Conservation (phyloP, 148 eudicot species). For the Rhododendron vialii region DNA sequence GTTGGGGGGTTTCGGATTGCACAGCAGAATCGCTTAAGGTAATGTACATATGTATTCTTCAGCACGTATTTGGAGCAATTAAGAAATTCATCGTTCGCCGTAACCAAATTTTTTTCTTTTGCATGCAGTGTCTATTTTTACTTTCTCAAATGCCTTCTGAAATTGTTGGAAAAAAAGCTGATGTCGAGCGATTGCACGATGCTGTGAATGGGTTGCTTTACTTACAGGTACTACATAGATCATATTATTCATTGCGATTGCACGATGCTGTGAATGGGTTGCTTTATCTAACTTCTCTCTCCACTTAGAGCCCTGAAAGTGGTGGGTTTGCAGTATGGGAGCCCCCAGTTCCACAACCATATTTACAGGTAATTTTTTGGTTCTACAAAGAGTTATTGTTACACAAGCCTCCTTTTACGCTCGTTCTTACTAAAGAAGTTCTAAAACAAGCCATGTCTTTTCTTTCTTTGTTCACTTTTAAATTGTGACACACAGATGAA, state of each 20-base stretch:
- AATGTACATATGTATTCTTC: neutral
- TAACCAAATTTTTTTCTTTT: neutral
- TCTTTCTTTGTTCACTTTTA: neutral
- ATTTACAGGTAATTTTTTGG: slow-evolving; percentile 27
- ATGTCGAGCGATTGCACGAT: slow-evolving; percentile 29
- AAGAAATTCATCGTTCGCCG: neutral
- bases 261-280: too few species aligned
- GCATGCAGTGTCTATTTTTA: slow-evolving; percentile 32
- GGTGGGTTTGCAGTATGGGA: slow-evolving; percentile 54
- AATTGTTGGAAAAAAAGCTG: slow-evolving; percentile 32
- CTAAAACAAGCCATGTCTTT: neutral
- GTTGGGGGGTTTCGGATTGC: slow-evolving; percentile 44
- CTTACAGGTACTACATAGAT: slow-evolving; percentile 21
- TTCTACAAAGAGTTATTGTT: neutral
- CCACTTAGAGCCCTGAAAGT: slow-evolving; percentile 24
- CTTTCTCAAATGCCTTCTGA: slow-evolving; percentile 38
- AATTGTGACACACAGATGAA: neutral
- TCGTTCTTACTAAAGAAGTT: neutral
- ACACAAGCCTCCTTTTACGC: neutral
- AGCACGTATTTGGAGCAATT: neutral
- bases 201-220: slow-evolving; percentile 34
- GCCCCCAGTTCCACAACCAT: slow-evolving; percentile 32
- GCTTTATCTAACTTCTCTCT: neutral
- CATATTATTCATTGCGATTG: neutral
- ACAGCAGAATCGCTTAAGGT: slow-evolving; percentile 40